phyloP scores from a whole-genome alignment of 2,329 filamentous ascomycete species.

The Diaporthe capsici region DNA sequence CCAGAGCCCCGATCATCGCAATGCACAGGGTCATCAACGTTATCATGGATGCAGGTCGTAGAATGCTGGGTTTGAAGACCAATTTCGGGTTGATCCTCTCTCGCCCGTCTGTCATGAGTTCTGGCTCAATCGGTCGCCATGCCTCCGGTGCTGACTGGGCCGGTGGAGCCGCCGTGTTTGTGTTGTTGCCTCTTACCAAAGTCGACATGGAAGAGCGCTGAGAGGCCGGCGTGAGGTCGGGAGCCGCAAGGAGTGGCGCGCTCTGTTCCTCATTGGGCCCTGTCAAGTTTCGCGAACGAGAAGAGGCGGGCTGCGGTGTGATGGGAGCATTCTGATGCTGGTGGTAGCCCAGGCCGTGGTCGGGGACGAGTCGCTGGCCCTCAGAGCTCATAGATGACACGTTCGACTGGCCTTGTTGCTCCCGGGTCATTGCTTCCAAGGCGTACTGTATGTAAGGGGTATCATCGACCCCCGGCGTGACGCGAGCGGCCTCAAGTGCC shows the following conservation, averaged over 20 bases:
- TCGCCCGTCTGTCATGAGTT: conserved; percentile 48
- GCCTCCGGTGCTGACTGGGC: conserved; percentile 32
- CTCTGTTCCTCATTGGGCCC: conserved; percentile 40
- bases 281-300: conserved; percentile 14
- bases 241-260: conserved; percentile 37
- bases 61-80: conserved; percentile 78
- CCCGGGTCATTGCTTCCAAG: conserved; percentile 85
- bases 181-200: conserved; percentile 36
- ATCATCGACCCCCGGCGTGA: conserved; percentile 86
- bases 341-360: conserved; percentile 59
- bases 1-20: conserved; percentile 79
- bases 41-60: conserved; percentile 76
- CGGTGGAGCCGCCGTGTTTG: conserved; percentile 5
- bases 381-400: conserved; percentile 60
- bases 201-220: conserved; percentile 42
- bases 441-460: conserved; percentile 92
- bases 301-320: conserved; percentile 18
- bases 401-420: conserved; percentile 71
- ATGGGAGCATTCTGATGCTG: conserved; percentile 41
- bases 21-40: conserved; percentile 73
- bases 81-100: conserved; percentile 60
- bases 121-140: conserved; percentile 49
- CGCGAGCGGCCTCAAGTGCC: conserved; percentile 62
- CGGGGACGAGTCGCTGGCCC: conserved; percentile 45
- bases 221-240: conserved; percentile 32